Conservation (phyloP, 1,139 yeast species). For the Scheffersomyces titani region DNA sequence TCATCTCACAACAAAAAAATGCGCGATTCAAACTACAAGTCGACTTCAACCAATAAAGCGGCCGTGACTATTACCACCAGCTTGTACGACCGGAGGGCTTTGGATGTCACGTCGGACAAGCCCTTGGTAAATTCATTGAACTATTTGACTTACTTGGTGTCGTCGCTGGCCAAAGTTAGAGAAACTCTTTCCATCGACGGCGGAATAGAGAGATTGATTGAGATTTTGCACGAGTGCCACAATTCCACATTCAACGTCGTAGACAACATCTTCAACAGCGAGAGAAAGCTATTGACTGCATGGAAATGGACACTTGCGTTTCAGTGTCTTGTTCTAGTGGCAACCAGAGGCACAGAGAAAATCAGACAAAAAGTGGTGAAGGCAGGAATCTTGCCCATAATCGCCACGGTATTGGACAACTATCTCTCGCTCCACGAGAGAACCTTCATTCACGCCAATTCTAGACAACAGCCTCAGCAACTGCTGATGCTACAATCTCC, state of each 20-base stretch:
- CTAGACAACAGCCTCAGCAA: slow-evolving; percentile 12
- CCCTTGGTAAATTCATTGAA: slow-evolving; percentile 91
- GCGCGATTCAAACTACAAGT: slow-evolving; percentile 90
- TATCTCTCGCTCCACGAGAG: slow-evolving; percentile 54
- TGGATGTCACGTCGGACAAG: slow-evolving; percentile 86
- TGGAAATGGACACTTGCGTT: slow-evolving; percentile 98
- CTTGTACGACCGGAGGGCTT: slow-evolving; percentile 86
- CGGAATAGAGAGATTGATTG: slow-evolving; percentile 84
- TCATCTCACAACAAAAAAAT: slow-evolving; percentile 29
- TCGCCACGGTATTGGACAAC: slow-evolving; percentile 90
- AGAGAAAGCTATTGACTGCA: slow-evolving; percentile 62
- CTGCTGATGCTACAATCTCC: slow-evolving; percentile 6
- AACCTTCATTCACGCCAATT: slow-evolving; percentile 35
- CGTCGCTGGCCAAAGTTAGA: slow-evolving; percentile 84
- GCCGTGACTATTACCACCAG: slow-evolving; percentile 88
- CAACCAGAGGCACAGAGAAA: slow-evolving; percentile 88
- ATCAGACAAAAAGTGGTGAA: slow-evolving; percentile 84
- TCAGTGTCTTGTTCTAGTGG: slow-evolving; percentile 87
- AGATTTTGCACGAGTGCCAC: slow-evolving; percentile 80
- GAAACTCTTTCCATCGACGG: slow-evolving; percentile 90
- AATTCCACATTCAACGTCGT: slow-evolving; percentile 31
- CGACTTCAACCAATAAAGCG: slow-evolving; percentile 78
- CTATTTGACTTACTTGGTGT: slow-evolving; percentile 82
- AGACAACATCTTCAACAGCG: slow-evolving; percentile 45
- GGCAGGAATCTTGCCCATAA: slow-evolving; percentile 88